phyloP scores from a whole-genome alignment of 2,329 filamentous ascomycete species.

The Beauveria varroae region DNA sequence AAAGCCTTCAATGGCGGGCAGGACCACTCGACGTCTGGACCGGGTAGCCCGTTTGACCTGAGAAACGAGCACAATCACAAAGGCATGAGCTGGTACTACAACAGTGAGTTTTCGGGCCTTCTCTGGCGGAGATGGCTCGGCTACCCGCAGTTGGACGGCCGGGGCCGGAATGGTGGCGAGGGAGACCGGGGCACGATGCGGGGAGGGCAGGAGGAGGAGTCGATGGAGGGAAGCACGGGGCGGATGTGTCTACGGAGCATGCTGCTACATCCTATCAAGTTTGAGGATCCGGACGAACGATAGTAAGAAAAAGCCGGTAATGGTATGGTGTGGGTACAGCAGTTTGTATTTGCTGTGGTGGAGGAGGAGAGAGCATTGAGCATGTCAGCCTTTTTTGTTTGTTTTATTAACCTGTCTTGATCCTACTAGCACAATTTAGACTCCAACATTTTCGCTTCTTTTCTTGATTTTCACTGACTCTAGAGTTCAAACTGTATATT shows the following conservation, averaged over 20 bases:
- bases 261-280: constrained; percentile 76
- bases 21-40: constrained; percentile 57
- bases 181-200: constrained; percentile 39
- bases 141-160: constrained; percentile 45
- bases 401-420: neutral
- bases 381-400: neutral
- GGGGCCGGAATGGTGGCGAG: constrained; percentile 41
- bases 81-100: constrained; percentile 80
- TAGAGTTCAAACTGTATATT: neutral
- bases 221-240: constrained; percentile 39
- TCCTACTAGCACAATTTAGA: constrained; percentile 4
- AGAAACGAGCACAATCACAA: constrained; percentile 76
- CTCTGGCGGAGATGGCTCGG: constrained; percentile 74
- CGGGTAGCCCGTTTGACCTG: constrained; percentile 58
- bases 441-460: neutral
- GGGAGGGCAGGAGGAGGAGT: constrained; percentile 46
- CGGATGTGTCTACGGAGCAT: constrained; percentile 74
- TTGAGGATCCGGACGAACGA: constrained; percentile 42
- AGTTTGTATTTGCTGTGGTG: neutral
- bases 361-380: neutral
- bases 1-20: constrained; percentile 70
- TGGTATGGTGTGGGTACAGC: neutral
- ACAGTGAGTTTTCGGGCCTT: constrained; percentile 67
- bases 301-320: neutral
- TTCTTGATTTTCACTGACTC: neutral